Evolutionary conservation across 164 flowering plant species (phyloP).

Genomic region (Brasenia schreberi): DNA sequence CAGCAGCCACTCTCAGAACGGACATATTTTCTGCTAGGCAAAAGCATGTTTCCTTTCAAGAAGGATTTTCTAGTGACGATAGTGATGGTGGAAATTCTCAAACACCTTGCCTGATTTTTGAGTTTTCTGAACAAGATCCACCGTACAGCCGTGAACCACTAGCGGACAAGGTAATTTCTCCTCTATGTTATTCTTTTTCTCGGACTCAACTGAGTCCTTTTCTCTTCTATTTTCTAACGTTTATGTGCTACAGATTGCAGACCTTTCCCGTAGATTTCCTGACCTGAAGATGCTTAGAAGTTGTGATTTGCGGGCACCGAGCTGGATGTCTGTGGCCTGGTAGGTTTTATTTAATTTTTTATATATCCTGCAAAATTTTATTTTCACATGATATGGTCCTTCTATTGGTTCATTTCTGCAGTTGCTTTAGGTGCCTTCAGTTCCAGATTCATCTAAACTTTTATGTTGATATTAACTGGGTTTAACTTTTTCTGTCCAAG

Average conservation of each 20-base stretch:
- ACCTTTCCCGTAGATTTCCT: slow-evolving; percentile 50
- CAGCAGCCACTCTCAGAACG: slow-evolving; percentile 23
- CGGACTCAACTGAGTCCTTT: too few relatives aligned
- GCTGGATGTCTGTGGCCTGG: slow-evolving; percentile 97
- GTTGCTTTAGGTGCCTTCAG: too few relatives aligned
- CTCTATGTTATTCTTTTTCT: not conserved
- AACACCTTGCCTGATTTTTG: slow-evolving; percentile 25
- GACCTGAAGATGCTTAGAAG: slow-evolving; percentile 57
- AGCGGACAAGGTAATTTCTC: slow-evolving; percentile 52
- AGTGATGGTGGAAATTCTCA: slow-evolving; percentile 24
- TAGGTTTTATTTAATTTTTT: slow-evolving; percentile 8
- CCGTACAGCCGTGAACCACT: slow-evolving; percentile 52
- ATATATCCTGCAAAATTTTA: not conserved
- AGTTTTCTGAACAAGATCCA: slow-evolving; percentile 34
- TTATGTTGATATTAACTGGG: too few relatives aligned
- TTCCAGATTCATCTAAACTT: too few relatives aligned
- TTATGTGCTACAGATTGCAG: too few relatives aligned
- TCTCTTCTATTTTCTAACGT: too few relatives aligned
- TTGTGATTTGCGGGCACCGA: slow-evolving; percentile 60
- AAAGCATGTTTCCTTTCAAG: slow-evolving; percentile 24
- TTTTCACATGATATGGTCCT: not conserved
- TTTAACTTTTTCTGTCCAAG: too few relatives aligned
- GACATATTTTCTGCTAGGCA: slow-evolving; percentile 35
- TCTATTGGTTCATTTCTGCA: too few relatives aligned
- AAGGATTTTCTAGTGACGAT: slow-evolving; percentile 54